These are phyloP conservation scores for Botrytis aclada DNA, from an alignment of 2,329 filamentous ascomycete genomes.

Conservation along the genomic window DNA sequence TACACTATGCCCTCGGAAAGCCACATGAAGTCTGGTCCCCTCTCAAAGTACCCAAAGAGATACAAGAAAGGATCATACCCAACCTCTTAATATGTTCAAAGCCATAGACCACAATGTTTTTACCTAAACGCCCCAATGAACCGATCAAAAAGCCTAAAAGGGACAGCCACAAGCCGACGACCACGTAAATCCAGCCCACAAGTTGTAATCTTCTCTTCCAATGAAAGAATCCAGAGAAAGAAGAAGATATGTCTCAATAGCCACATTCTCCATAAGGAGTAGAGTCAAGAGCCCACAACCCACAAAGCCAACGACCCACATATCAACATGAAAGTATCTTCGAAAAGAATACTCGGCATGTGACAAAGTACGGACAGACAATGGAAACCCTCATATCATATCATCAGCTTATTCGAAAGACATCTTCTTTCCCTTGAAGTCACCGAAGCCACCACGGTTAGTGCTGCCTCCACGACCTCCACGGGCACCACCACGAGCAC, in stretches of 20 bases:
- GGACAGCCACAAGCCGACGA: slow-evolving; percentile 38
- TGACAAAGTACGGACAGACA: slow-evolving; percentile 32
- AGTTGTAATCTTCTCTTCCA: slow-evolving; percentile 25
- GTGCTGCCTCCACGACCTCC: slow-evolving; percentile 44
- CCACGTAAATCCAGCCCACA: slow-evolving; percentile 38
- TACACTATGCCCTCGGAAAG: slow-evolving; percentile 30
- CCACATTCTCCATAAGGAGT: slow-evolving; percentile 38
- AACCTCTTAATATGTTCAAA: slow-evolving; percentile 37
- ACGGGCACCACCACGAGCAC: slow-evolving; percentile 43
- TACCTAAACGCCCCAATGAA: slow-evolving; percentile 33
- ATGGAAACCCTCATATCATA: slow-evolving; percentile 25
- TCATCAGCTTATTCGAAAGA: slow-evolving; percentile 37
- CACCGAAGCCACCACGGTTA: slow-evolving; percentile 54
- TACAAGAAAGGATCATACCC: slow-evolving; percentile 38
- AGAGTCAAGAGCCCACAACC: slow-evolving; percentile 41
- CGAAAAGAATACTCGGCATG: slow-evolving; percentile 27
- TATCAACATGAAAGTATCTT: slow-evolving; percentile 28
- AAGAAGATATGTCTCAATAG: slow-evolving; percentile 38
- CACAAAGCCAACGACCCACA: slow-evolving; percentile 39
- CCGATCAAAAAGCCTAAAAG: slow-evolving; percentile 33
- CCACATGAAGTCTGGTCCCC: slow-evolving; percentile 38
- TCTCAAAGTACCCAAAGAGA: slow-evolving; percentile 30
- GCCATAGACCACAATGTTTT: slow-evolving; percentile 30
- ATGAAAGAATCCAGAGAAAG: slow-evolving; percentile 7
- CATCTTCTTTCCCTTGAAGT: slow-evolving; percentile 56